These are phyloP conservation scores for Saccharomyces hybrid DNA, from an alignment of 1,139 yeast species.

Conservation along the genomic window DNA sequence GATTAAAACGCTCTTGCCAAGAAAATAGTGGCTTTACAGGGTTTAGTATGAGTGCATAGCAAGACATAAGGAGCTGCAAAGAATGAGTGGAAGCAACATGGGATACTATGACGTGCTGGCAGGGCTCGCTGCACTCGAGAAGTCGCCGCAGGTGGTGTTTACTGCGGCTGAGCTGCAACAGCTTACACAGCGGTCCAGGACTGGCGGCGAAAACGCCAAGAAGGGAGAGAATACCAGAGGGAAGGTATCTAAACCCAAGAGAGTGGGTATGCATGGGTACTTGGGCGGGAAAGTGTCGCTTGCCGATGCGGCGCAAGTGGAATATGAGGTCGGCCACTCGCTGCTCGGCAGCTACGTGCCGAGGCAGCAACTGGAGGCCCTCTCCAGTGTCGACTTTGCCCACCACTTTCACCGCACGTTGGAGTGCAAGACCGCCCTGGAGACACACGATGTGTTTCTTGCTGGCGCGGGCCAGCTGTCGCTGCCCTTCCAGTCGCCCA, in stretches of 20 bases:
- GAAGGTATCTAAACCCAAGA: constrained; percentile 9
- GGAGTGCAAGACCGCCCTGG: constrained; percentile 26
- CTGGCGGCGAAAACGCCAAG: constrained; percentile 8
- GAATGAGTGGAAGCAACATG: constrained; percentile 5
- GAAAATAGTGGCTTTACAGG: background rate
- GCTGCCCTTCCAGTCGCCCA: constrained; percentile 1
- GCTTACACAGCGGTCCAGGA: constrained; percentile 13
- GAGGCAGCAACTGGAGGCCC: constrained; percentile 26
- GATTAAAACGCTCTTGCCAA: background rate
- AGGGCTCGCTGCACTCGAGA: constrained; percentile 26
- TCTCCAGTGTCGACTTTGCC: constrained; percentile 31
- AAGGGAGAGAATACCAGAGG: constrained; percentile 6
- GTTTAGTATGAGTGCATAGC: background rate
- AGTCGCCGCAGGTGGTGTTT: constrained; percentile 24
- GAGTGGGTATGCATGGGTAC: constrained; percentile 26
- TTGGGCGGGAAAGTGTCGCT: constrained; percentile 26
- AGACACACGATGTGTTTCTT: constrained; percentile 21
- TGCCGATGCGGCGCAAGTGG: constrained; percentile 20
- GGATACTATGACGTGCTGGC: constrained; percentile 27
- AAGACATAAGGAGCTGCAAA: background rate
- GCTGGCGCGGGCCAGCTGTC: constrained; percentile 11
- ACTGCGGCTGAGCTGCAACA: constrained; percentile 22
- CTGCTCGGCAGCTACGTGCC: constrained; percentile 32
- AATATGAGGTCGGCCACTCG: constrained; percentile 26
- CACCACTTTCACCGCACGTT: constrained; percentile 27